Base-by-base conservation (phyloP, 139 green algal genomes). In the Chlamydomonas incerta region DNA sequence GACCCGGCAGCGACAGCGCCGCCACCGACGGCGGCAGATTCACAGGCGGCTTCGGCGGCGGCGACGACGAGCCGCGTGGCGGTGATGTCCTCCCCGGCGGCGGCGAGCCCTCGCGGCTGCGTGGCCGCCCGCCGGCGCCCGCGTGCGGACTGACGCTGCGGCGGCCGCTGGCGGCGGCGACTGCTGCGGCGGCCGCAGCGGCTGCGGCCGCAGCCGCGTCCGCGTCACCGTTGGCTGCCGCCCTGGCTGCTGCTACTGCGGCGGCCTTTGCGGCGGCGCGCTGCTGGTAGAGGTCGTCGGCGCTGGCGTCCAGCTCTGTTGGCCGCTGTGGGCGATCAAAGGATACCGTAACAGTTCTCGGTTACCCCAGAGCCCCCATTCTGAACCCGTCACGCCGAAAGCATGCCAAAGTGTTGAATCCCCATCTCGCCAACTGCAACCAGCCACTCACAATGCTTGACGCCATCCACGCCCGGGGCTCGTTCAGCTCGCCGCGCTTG, bases 211-310 rank as follows among this genome's bases (percentile, higher is more conserved):
- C 31, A 15, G 37, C 41, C 3, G 31, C 21, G 35, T 37, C 17
- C 41, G 8, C 41, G 41, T 50, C 41, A 8, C 41, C 41, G 8
- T 50, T 50, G 41, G 41, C 41, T 8, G 41, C 41, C 6, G 41
- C 41, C 41, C 41, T 35, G 26, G 71, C 33, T 26, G 50, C n/a
- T 29, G 50, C 72, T 13, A 0, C 31, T 29, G 15, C 52, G 31
- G 28, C 47, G n/a, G 72, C 34, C 74, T 71, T 81, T 0, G 24
- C 11, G 57, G 55, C 21, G 13, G 26, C 11, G 23, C 58, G 34
- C 26, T 46, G 37, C 28, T 41, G 63, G 77, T 74, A 74, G 29
- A 83, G 34, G 23, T 82, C 33, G 33, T 82, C 74, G 3, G 74
- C 74, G 34, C 34, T 34, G 26, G 35, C 28, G 74, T 28, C 34